A percentile compares a stretch with the other conserved stretches of the same genome.
Conservation (phyloP, 1,284 basidiomycete species). For the Volvariella surrecta region DNA sequence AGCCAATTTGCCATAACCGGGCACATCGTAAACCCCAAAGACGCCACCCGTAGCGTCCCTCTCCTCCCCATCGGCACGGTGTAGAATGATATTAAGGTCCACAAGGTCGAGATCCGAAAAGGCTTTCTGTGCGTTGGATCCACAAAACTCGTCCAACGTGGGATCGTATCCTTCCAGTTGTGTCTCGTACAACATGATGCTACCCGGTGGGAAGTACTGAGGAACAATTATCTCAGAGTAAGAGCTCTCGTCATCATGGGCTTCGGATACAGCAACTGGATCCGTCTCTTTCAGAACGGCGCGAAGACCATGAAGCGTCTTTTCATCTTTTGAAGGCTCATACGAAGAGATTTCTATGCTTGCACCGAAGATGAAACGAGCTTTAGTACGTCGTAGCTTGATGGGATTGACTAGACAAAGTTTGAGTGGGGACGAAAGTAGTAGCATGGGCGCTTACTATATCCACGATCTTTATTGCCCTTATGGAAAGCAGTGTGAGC, state of each 20-base stretch:
- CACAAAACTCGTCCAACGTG: slow-evolving; percentile 65
- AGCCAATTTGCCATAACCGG: slow-evolving; percentile 61
- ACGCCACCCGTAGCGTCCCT: slow-evolving; percentile 71
- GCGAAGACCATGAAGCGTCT: slow-evolving; percentile 66
- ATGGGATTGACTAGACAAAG: slow-evolving; percentile 63
- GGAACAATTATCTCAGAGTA: slow-evolving; percentile 78
- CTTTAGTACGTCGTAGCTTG: slow-evolving; percentile 72
- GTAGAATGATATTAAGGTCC: slow-evolving; percentile 79
- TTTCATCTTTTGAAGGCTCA: slow-evolving; percentile 45
- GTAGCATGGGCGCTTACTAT: slow-evolving; percentile 36
- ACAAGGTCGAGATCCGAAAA: slow-evolving; percentile 74
- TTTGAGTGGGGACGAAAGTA: background rate
- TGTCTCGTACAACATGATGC: slow-evolving; percentile 86
- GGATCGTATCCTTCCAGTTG: slow-evolving; percentile 62
- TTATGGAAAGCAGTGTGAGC: slow-evolving; percentile 85
- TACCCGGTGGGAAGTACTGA: slow-evolving; percentile 84
- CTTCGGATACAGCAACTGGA: slow-evolving; percentile 42
- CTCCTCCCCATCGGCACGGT: slow-evolving; percentile 87
- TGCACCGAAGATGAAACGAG: slow-evolving; percentile 76
- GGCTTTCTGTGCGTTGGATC: slow-evolving; percentile 58
- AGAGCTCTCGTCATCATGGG: slow-evolving; percentile 57
- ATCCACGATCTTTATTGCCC: slow-evolving; percentile 71
- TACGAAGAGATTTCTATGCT: slow-evolving; percentile 62
- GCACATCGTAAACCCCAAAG: slow-evolving; percentile 75
- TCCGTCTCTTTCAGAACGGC: slow-evolving; percentile 62